Evolutionary conservation across 176 grass and related monocot genomes (phyloP).

Genomic region (Lolium rigidum): DNA sequence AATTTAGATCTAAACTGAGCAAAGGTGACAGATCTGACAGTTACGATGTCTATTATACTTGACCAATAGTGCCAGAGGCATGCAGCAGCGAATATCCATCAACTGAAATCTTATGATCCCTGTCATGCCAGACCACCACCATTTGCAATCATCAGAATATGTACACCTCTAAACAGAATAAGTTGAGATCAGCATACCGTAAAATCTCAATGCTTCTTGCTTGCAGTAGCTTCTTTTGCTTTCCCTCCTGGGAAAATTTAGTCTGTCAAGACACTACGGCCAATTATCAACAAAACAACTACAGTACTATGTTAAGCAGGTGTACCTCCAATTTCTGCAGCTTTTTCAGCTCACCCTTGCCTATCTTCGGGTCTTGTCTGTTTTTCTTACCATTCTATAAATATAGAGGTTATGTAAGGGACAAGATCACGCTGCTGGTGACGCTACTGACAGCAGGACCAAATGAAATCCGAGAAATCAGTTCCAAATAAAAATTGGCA

Average conservation of each 20-base stretch:
- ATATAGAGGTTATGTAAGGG: slow-evolving; percentile 21
- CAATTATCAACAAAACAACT: neutral
- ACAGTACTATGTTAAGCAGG: neutral
- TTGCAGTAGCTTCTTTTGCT: slow-evolving; percentile 69
- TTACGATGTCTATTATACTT: slow-evolving; percentile 49
- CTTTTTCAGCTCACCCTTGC: slow-evolving; percentile 77
- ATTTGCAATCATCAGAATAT: slow-evolving; percentile 13
- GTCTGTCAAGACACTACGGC: neutral
- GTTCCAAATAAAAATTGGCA: neutral
- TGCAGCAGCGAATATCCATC: slow-evolving; percentile 64
- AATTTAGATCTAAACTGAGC: neutral
- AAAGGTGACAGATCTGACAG: slow-evolving; percentile 6
- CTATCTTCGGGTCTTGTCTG: slow-evolving; percentile 61
- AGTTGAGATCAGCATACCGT: slow-evolving; percentile 45
- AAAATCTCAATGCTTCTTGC: slow-evolving; percentile 77
- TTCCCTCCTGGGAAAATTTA: slow-evolving; percentile 63
- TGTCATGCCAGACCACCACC: slow-evolving; percentile 10
- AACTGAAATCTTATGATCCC: slow-evolving; percentile 75
- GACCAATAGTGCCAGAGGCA: slow-evolving; percentile 79
- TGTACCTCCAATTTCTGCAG: slow-evolving; percentile 76
- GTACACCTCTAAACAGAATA: slow-evolving; percentile 25
- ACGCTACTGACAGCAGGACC: neutral
- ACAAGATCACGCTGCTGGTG: neutral
- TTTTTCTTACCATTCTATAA: slow-evolving; percentile 51
- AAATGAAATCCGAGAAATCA: slow-evolving; percentile 16